These are phyloP conservation scores for Begonia masoniana DNA, from an alignment of 306 rosid species.

Conservation along the genomic window DNA sequence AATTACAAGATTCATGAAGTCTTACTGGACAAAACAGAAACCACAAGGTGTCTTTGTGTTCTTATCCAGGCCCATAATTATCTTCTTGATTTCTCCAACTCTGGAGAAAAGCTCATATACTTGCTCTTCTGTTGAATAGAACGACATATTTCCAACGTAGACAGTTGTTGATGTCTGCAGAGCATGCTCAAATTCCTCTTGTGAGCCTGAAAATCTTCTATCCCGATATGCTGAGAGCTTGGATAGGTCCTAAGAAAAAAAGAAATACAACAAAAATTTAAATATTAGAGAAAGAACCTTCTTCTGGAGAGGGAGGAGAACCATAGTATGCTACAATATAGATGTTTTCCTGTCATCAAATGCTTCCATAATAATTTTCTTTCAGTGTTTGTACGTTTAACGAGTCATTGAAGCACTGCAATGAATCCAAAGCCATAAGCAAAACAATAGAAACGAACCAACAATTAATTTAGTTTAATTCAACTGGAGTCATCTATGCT, in stretches of 20 bases:
- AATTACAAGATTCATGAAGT: background rate
- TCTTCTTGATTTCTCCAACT: slow-evolving; percentile 93
- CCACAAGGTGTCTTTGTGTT: slow-evolving; percentile 92
- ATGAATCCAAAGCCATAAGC: too few relatives aligned
- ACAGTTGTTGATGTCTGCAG: slow-evolving; percentile 54
- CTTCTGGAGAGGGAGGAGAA: background rate
- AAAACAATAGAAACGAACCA: too few relatives aligned
- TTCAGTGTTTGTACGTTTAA: too few relatives aligned
- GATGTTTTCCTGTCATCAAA: background rate
- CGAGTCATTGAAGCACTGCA: too few relatives aligned
- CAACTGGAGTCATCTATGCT: too few relatives aligned
- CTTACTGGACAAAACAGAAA: slow-evolving; percentile 82
- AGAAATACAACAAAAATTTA: background rate
- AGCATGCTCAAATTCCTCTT: slow-evolving; percentile 79
- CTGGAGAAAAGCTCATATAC: slow-evolving; percentile 79
- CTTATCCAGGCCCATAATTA: slow-evolving; percentile 96
- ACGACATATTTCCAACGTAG: slow-evolving; percentile 88
- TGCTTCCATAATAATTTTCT: background rate
- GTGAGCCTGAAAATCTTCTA: slow-evolving; percentile 70
- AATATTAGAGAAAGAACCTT: too few relatives aligned
- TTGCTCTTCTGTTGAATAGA: slow-evolving; percentile 94
- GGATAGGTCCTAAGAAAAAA: slow-evolving; percentile 39
- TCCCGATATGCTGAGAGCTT: slow-evolving; percentile 84
- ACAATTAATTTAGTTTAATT: too few relatives aligned
- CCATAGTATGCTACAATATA: background rate